These are phyloP conservation scores for Talaromyces sp. DNA, from an alignment of 2,329 filamentous ascomycete species.

Conservation along the genomic window DNA sequence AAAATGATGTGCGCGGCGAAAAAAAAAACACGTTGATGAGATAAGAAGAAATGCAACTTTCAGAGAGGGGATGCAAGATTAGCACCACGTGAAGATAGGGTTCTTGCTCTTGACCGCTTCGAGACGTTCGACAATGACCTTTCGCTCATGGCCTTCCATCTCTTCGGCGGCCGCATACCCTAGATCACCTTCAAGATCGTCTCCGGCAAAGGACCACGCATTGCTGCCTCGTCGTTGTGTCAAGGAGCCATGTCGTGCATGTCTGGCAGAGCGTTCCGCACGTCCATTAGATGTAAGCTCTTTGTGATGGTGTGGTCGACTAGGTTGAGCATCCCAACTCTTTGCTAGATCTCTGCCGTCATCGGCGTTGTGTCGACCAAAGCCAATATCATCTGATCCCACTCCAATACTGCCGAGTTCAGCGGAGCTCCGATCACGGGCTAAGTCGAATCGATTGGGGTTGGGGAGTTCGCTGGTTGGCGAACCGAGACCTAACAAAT, in stretches of 20 bases:
- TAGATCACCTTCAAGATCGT: conserved; percentile 84
- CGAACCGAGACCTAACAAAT: conserved; percentile 66
- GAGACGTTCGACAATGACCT: conserved; percentile 93
- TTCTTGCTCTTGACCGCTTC: conserved; percentile 95
- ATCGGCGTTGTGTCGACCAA: conserved; percentile 29
- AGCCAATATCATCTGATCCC: conserved; percentile 29
- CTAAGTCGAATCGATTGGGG: conserved; percentile 70
- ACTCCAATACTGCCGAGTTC: conserved; percentile 34
- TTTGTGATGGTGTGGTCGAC: conserved; percentile 25
- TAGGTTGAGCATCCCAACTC: conserved; percentile 33
- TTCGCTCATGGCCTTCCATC: conserved; percentile 84
- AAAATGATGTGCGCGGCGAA: conserved; percentile 17
- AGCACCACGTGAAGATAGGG: conserved; percentile 98
- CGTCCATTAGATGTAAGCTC: conserved; percentile 20
- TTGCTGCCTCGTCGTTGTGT: conserved; percentile 37
- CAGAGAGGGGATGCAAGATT: conserved; percentile 20
- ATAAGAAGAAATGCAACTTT: neutral
- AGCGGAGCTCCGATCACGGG: conserved; percentile 39
- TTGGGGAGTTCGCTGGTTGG: conserved; percentile 62
- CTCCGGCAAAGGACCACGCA: conserved; percentile 56
- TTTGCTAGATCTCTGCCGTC: conserved; percentile 36
- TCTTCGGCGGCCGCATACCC: conserved; percentile 92
- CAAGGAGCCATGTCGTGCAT: conserved; percentile 37
- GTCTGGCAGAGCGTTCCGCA: conserved; percentile 20
- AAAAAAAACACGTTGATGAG: conserved; percentile 18